phyloP scores from a whole-genome alignment of 305 asterid species.

The Solanum hybrid region DNA sequence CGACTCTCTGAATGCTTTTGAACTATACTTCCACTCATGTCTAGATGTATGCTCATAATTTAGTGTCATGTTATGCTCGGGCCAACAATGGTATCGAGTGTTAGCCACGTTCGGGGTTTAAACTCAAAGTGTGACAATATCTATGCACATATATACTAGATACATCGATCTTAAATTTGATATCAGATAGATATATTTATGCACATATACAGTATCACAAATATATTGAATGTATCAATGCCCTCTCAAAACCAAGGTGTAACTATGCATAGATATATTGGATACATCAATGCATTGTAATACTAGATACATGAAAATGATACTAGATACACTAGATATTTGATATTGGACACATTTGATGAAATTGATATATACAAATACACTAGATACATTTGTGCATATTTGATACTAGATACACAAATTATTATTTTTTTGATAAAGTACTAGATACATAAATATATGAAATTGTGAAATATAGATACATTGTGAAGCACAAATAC shows the following conservation, averaged over 20 bases:
- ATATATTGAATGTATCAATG: background rate
- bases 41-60: background rate
- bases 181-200: background rate
- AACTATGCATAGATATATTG: background rate
- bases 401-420: background rate
- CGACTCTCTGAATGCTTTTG: background rate
- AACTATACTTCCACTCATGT: background rate
- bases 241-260: background rate
- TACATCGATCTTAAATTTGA: background rate
- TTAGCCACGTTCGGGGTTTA: background rate
- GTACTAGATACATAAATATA: background rate
- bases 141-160: background rate
- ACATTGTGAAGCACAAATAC: background rate
- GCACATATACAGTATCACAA: background rate
- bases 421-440: no score
- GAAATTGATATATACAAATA: background rate
- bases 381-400: background rate
- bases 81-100: background rate
- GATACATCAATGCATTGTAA: background rate
- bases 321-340: background rate
- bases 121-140: background rate
- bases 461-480: background rate
- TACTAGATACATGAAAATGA: background rate
- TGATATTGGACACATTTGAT: background rate
- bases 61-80: background rate